Base-by-base conservation (phyloP, 495 filamentous ascomycete genomes). In the Talaromyces stipitatus region DNA sequence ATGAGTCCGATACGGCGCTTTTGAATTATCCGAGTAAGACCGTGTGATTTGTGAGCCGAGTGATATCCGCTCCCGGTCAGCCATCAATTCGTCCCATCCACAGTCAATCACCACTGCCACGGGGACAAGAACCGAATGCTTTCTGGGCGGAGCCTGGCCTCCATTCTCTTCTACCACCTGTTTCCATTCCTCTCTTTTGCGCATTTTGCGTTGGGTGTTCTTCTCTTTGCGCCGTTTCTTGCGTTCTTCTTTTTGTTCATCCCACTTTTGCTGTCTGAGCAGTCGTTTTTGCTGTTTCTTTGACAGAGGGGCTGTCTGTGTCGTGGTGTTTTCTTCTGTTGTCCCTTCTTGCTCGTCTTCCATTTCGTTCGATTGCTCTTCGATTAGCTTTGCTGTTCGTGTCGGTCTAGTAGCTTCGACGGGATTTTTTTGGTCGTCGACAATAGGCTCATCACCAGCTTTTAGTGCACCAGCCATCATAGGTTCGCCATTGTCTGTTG, bases 71-170 rank as follows among this genome's bases (percentile, higher is more conserved):
- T 99, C 95, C 54, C 86, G 83, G 0, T 88, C 83, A 26, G 72
- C 75, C 94, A 99, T 99, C 63, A 92, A 75, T 10, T 88, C 80
- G 61, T 99, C 90, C 61, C 92, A 99, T 59, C 88, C 84, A 68
- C 95, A 97, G 68, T 99, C 94, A 60, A 99, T 70, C 33, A 99
- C 72, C 61, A 97, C 64, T 0, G 89, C 80, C 6, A 97, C 69
- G 2, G 92, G 92, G 6, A 91, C 72, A 59, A 80, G 73, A 41
- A 73, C 69, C 24, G 75, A 72, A 54, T 65, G 66, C 32, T 58
- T 48, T 65, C 72, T 54, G 64, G 69, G 62, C 23, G 60, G 56
- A 43, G 56, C 57, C 1, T 64, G 63, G 23, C 61, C 55, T 52
- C 61, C 67, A 23, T 59, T 61, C 29, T 58, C 66, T 57, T 59